Percentiles rank a stretch among this genome's conserved stretches.
Conservation (phyloP, 2,329 filamentous ascomycete genomes). For the Alternaria conjuncta region DNA sequence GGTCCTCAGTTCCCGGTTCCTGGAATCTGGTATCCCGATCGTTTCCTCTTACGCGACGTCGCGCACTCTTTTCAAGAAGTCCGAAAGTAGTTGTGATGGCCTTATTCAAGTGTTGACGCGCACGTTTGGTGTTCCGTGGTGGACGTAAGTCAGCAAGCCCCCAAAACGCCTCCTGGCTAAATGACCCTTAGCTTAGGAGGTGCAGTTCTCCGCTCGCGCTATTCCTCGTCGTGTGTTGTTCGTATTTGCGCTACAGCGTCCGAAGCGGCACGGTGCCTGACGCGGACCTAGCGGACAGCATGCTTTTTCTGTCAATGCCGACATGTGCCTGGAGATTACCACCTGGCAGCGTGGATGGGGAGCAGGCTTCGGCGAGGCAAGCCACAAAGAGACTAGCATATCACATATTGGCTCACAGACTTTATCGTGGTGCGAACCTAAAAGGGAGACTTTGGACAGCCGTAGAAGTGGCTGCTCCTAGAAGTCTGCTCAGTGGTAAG, state of each 20-base stretch:
- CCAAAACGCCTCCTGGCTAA: not conserved
- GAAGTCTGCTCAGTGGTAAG: not conserved
- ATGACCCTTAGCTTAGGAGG: not conserved
- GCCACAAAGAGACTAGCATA: constrained; percentile 5
- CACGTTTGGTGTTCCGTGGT: not conserved
- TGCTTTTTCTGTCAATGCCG: not conserved
- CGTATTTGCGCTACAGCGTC: not conserved
- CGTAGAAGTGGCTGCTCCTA: not conserved
- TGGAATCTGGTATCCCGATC: not conserved
- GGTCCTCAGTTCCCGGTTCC: not conserved
- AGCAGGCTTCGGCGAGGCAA: constrained; percentile 1
- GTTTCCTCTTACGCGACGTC: not conserved
- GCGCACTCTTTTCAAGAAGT: not conserved
- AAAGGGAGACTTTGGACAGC: not conserved
- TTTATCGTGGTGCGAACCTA: not conserved
- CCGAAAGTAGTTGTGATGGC: not conserved
- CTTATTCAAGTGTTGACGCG: not conserved
- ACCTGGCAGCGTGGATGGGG: not conserved
- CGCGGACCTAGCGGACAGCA: not conserved
- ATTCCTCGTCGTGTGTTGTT: not conserved
- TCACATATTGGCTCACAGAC: not conserved
- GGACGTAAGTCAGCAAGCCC: not conserved
- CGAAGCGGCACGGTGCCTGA: not conserved
- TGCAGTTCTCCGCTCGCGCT: not conserved
- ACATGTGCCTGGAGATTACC: not conserved